Evolutionary conservation across 2,329 filamentous ascomycete species (phyloP).

Genomic region (Penicillium digitatum): DNA sequence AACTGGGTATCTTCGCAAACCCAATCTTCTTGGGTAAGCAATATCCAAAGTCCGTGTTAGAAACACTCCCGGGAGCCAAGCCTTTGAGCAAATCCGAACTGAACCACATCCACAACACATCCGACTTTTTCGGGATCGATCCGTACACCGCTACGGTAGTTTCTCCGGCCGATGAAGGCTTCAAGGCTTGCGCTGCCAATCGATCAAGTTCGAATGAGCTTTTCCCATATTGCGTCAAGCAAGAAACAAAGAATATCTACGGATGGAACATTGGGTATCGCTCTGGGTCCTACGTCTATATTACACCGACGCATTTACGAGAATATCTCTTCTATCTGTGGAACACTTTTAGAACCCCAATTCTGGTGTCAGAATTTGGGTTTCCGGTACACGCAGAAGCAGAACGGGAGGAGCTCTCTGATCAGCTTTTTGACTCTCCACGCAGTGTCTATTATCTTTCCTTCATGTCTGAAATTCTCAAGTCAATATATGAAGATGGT

Average conservation of each 20-base stretch:
- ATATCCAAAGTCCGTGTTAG: slow-evolving; percentile 43
- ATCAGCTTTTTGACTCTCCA: slow-evolving; percentile 54
- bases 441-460: slow-evolving; percentile 54
- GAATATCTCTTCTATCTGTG: slow-evolving; percentile 57
- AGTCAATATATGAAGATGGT: slow-evolving; percentile 54
- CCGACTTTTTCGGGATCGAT: slow-evolving; percentile 57
- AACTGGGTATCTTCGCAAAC: slow-evolving; percentile 43
- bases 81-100: slow-evolving; percentile 50
- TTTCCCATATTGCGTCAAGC: slow-evolving; percentile 53
- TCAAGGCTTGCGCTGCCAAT: slow-evolving; percentile 50
- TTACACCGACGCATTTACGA: slow-evolving; percentile 46
- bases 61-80: slow-evolving; percentile 43
- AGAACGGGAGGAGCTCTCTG: slow-evolving; percentile 39
- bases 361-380: slow-evolving; percentile 54
- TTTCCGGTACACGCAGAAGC: slow-evolving; percentile 53
- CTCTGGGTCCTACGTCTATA: slow-evolving; percentile 56
- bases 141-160: slow-evolving; percentile 57
- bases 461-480: slow-evolving; percentile 54
- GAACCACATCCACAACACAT: slow-evolving; percentile 48
- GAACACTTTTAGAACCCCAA: slow-evolving; percentile 53
- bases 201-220: slow-evolving; percentile 37
- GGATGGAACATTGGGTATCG: slow-evolving; percentile 59
- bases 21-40: slow-evolving; percentile 46
- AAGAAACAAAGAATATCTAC: slow-evolving; percentile 45
- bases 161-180: slow-evolving; percentile 46